These are phyloP conservation scores for Coniferiporia sulphurascens DNA, from an alignment of 1,284 basidiomycete genomes.

Conservation along the genomic window DNA sequence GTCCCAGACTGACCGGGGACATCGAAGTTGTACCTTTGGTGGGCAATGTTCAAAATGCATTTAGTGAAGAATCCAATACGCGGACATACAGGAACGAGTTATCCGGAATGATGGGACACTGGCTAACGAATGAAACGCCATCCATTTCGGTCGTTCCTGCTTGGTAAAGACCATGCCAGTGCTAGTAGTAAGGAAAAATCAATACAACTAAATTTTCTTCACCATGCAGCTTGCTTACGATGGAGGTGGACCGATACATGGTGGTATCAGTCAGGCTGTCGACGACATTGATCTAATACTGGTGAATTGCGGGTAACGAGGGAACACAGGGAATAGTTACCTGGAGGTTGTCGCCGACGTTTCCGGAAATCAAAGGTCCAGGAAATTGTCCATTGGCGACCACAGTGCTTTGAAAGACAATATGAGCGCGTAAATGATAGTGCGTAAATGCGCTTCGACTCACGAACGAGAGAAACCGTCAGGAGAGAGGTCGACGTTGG, in stretches of 20 bases:
- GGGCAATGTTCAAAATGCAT: not conserved
- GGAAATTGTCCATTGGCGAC: conserved; percentile 22
- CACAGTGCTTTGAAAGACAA: conserved; percentile 14
- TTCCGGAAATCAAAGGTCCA: conserved; percentile 21
- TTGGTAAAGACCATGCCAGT: conserved; percentile 37
- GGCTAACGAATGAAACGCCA: conserved; percentile 35
- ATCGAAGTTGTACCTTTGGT: conserved; percentile 31
- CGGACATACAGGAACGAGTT: conserved; percentile 36
- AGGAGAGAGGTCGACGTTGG: conserved; percentile 33
- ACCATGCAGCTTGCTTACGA: conserved; percentile 20
- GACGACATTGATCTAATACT: conserved; percentile 10
- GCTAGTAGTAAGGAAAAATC: conserved; percentile 21
- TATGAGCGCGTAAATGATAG: not conserved
- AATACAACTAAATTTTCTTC: not conserved
- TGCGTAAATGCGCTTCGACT: not conserved
- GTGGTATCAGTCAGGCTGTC: conserved; percentile 20
- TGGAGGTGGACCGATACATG: conserved; percentile 25
- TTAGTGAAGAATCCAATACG: not conserved
- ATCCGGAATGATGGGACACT: conserved; percentile 47
- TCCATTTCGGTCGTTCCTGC: conserved; percentile 32
- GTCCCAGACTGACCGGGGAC: conserved; percentile 34
- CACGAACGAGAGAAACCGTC: conserved; percentile 38
- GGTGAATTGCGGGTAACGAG: not conserved
- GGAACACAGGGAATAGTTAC: not conserved
- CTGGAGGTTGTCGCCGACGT: conserved; percentile 21